Conservation (phyloP, 208 protist species). For the Wallacemonas sp. region DNA sequence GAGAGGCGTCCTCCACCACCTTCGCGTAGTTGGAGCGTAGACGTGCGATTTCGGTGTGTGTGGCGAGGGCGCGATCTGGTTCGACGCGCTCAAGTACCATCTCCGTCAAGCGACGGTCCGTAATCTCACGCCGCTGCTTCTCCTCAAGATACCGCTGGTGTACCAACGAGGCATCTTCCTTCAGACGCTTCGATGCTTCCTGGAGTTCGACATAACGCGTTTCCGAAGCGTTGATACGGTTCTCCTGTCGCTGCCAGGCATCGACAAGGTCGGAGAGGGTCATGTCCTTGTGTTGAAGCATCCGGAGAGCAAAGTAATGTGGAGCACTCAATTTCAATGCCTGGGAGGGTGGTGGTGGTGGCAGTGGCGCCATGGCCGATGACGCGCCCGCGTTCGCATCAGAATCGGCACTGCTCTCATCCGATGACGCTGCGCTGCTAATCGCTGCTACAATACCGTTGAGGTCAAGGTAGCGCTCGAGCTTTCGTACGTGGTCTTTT, state of each 20-base stretch:
- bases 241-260: conserved; percentile 62
- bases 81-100: conserved; percentile 69
- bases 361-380: too few relatives aligned
- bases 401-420: not conserved
- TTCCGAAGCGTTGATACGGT: conserved; percentile 42
- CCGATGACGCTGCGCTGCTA: not conserved
- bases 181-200: conserved; percentile 32
- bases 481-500: conserved; percentile 57
- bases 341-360: conserved; percentile 19
- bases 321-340: conserved; percentile 36
- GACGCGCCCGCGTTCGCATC: conserved; percentile 2
- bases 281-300: conserved; percentile 72
- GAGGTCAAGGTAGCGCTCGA: conserved; percentile 70
- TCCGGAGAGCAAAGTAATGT: conserved; percentile 72
- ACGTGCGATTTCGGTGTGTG: conserved; percentile 49
- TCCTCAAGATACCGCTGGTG: conserved; percentile 77
- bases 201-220: conserved; percentile 36
- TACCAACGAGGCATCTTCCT: conserved; percentile 61
- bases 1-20: conserved; percentile 72
- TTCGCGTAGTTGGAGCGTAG: conserved; percentile 63
- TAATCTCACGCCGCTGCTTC: conserved; percentile 65
- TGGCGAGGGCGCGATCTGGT: conserved; percentile 27
- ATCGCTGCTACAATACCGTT: conserved; percentile 51
- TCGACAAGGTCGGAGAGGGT: conserved; percentile 82
- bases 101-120: conserved; percentile 73